Percentiles rank a stretch among this genome's conserved stretches.
phyloP scores from a whole-genome alignment of 768 basidiomycete species.

The Daedalea quercina region DNA sequence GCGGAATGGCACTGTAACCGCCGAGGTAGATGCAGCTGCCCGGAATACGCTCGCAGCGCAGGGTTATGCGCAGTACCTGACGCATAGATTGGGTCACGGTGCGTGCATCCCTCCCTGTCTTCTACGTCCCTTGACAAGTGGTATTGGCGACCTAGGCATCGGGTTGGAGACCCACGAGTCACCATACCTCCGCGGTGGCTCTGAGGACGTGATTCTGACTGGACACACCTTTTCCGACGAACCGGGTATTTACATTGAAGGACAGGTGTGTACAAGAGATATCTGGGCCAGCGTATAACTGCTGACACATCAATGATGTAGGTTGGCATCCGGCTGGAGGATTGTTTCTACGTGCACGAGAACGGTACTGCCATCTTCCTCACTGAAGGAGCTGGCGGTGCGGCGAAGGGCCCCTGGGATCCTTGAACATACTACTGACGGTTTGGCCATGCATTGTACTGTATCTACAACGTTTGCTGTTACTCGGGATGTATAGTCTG shows the following conservation, averaged over 20 bases:
- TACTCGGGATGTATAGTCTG: not conserved
- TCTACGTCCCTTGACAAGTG: not conserved
- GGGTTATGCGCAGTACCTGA: slow-evolving; percentile 57
- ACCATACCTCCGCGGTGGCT: slow-evolving; percentile 75
- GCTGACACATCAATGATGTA: slow-evolving; percentile 18
- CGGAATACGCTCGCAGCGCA: slow-evolving; percentile 37
- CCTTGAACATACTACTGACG: slow-evolving; percentile 19
- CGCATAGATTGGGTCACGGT: slow-evolving; percentile 81
- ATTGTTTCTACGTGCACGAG: slow-evolving; percentile 66
- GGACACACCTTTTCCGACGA: slow-evolving; percentile 83
- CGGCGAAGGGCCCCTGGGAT: slow-evolving; percentile 32
- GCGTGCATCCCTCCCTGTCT: slow-evolving; percentile 10
- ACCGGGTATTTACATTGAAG: slow-evolving; percentile 71
- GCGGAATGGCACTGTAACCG: slow-evolving; percentile 39
- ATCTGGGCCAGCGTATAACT: no score
- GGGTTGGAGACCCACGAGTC: slow-evolving; percentile 80
- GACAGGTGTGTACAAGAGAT: slow-evolving; percentile 38
- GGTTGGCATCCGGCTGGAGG: slow-evolving; percentile 79
- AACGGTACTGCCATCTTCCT: slow-evolving; percentile 51
- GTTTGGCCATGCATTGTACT: not conserved
- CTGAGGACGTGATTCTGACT: slow-evolving; percentile 42
- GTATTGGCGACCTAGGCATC: slow-evolving; percentile 44
- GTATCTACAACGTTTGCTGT: not conserved
- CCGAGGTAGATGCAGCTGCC: slow-evolving; percentile 57
- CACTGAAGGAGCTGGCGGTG: slow-evolving; percentile 60